Conservation (phyloP, 768 basidiomycete genomes). For the Macrolepiota fuliginosa region DNA sequence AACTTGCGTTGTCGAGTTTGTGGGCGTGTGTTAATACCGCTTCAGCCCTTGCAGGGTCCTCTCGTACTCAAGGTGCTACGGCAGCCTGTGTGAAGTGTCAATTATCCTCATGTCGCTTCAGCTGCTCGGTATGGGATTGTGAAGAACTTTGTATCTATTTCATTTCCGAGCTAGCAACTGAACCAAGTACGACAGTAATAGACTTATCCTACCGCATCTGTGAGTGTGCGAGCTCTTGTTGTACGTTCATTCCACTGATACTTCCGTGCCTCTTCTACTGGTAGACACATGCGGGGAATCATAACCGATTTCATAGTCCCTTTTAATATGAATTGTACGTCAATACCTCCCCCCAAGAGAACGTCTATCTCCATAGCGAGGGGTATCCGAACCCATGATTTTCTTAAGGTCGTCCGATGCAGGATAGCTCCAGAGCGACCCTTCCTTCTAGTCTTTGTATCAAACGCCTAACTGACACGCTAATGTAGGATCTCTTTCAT, state of each 20-base stretch:
- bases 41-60: neutral
- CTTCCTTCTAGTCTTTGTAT: neutral
- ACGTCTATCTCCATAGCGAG: neutral
- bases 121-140: neutral
- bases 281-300: neutral
- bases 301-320: neutral
- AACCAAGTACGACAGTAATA: neutral
- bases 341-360: neutral
- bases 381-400: neutral
- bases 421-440: neutral
- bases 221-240: neutral
- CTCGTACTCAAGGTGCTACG: neutral
- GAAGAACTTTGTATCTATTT: neutral
- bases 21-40: neutral
- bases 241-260: neutral
- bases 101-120: neutral
- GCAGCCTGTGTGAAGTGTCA: neutral
- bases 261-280: neutral
- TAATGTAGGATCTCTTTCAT: slow-evolving; percentile 8
- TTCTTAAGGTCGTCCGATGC: neutral
- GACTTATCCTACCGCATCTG: neutral
- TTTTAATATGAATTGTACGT: neutral
- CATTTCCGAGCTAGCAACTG: neutral
- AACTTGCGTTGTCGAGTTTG: neutral
- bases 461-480: slow-evolving; percentile 3